Conservation (phyloP, 139 green algal genomes). For the Picochlorum sp. region DNA sequence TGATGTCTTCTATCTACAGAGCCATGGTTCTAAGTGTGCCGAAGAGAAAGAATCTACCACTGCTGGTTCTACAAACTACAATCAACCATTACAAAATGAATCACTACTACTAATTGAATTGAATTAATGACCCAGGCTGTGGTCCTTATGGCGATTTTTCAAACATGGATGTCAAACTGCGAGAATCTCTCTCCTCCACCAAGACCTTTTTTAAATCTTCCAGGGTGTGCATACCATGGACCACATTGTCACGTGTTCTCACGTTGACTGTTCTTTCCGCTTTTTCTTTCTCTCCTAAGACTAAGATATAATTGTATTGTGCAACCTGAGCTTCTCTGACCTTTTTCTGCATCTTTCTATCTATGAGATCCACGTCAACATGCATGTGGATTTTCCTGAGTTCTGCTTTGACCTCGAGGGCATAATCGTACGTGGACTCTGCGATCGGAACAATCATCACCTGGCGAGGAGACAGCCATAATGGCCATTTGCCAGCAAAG, state of each 20-base stretch:
- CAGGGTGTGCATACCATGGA: conserved; percentile 46
- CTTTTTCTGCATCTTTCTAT: conserved; percentile 98
- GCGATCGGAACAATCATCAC: conserved; percentile 95
- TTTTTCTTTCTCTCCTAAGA: conserved; percentile 77
- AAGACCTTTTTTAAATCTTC: conserved; percentile 26
- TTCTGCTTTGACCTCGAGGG: conserved; percentile 45
- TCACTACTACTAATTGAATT: no score
- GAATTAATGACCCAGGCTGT: no score
- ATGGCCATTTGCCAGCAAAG: conserved; percentile 95
- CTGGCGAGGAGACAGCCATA: conserved; percentile 93
- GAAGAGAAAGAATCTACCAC: no score
- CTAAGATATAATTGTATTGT: conserved; percentile 98
- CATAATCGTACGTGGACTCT: conserved; percentile 66
- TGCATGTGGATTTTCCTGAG: conserved; percentile 59
- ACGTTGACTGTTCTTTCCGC: conserved; percentile 77
- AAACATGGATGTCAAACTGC: conserved; percentile 26
- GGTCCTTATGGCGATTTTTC: conserved; percentile 4
- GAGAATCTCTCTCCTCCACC: conserved; percentile 18
- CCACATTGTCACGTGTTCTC: conserved; percentile 86
- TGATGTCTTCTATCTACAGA: no score
- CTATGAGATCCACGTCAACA: conserved; percentile 69
- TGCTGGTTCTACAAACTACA: no score
- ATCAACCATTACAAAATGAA: no score
- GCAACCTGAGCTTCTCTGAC: conserved; percentile 89
- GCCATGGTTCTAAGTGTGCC: no score